A percentile compares a stretch with the other conserved stretches of the same genome.
These are phyloP conservation scores for Naganishia albida DNA, from an alignment of 1,284 basidiomycete species.

Conservation along the genomic window DNA sequence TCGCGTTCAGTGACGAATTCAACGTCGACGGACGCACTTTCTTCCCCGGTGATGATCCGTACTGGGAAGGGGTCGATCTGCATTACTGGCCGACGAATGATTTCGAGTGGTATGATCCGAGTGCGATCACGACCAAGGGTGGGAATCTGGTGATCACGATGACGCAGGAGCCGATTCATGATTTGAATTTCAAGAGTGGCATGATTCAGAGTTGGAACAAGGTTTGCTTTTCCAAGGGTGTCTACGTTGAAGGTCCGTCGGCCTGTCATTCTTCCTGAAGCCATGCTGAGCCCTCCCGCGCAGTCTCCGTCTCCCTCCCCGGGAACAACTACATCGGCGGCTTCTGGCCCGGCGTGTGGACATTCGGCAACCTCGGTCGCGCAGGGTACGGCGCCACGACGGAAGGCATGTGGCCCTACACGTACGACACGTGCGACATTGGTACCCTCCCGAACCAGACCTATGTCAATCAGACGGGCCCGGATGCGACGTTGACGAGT, in stretches of 20 bases:
- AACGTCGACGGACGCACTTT: conserved; percentile 70
- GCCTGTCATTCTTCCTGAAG: not conserved
- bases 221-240: conserved; percentile 85
- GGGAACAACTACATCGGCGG: conserved; percentile 63
- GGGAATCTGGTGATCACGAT: conserved; percentile 81
- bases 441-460: conserved; percentile 84
- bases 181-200: conserved; percentile 67
- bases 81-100: conserved; percentile 66
- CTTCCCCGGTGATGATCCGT: conserved; percentile 62
- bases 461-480: conserved; percentile 44
- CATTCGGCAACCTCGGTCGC: conserved; percentile 85
- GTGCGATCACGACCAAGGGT: conserved; percentile 71
- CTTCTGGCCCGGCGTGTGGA: conserved; percentile 81
- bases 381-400: conserved; percentile 78
- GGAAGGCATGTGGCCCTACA: conserved; percentile 59
- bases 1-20: conserved; percentile 60
- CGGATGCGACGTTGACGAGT: conserved; percentile 48
- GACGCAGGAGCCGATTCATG: conserved; percentile 66
- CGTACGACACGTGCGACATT: conserved; percentile 74
- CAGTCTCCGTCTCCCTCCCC: conserved; percentile 73
- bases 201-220: conserved; percentile 64
- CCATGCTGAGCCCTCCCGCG: conserved; percentile 37
- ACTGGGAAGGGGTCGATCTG: conserved; percentile 59
- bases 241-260: conserved; percentile 61
- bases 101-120: conserved; percentile 67